Percentiles rank a stretch among this genome's conserved stretches.
These are phyloP conservation scores for Glycine soja DNA, from an alignment of 306 rosid genomes.

Conservation along the genomic window DNA sequence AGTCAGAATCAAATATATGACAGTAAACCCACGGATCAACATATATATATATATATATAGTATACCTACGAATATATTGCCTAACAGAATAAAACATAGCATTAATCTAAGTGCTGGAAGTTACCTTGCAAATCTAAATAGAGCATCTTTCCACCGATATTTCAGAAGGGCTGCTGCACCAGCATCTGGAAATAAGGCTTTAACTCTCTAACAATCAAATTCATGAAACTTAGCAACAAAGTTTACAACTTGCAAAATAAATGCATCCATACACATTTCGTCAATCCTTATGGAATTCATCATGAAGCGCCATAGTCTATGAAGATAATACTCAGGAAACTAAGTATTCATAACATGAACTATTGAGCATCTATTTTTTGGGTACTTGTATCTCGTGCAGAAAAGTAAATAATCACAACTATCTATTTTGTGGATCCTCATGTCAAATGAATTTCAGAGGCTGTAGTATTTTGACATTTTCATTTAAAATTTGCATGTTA, in stretches of 20 bases:
- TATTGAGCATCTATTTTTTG: not conserved
- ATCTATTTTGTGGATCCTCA: no score
- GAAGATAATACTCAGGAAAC: constrained; percentile 15
- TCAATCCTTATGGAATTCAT: constrained; percentile 14
- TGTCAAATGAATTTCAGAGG: no score
- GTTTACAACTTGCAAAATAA: constrained; percentile 20
- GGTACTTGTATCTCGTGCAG: no score
- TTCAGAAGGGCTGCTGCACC: constrained; percentile 97
- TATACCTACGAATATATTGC: constrained; percentile 1
- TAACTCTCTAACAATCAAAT: constrained; percentile 74
- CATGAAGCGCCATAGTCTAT: constrained; percentile 30
- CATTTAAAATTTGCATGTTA: no score
- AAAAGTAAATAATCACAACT: no score
- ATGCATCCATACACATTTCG: constrained; percentile 23
- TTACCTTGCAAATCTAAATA: constrained; percentile 88
- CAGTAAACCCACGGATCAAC: no score
- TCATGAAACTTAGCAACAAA: constrained; percentile 45
- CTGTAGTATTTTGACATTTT: no score
- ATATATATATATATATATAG: no score
- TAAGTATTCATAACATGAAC: constrained; percentile 34
- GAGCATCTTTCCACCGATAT: constrained; percentile 82
- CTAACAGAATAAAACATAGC: constrained; percentile 20
- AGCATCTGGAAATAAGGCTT: constrained; percentile 97
- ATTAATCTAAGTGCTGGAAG: constrained; percentile 30
- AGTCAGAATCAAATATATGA: constrained; percentile 18